Conservation (phyloP, 371 early-diverging fungal species). For the Choanephora cucurbitarum region DNA sequence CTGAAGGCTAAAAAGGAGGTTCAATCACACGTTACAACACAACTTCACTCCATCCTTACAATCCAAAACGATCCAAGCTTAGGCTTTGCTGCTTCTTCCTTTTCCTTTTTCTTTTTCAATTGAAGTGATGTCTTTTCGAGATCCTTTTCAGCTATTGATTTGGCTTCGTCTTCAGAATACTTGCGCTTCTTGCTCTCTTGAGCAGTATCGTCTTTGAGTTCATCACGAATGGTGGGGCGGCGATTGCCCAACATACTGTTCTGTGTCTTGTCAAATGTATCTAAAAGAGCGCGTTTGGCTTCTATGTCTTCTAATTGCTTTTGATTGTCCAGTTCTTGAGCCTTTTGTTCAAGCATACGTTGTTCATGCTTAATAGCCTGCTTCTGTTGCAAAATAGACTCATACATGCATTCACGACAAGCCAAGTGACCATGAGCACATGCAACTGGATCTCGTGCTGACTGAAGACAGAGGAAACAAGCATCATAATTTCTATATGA, state of each 20-base stretch:
- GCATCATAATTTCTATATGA: conserved; percentile 86
- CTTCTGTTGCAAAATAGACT: conserved; percentile 87
- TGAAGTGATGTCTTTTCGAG: conserved; percentile 49
- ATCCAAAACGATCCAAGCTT: conserved; percentile 81
- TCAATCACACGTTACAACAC: too few relatives aligned
- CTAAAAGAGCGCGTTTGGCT: conserved; percentile 52
- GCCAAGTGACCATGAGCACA: conserved; percentile 85
- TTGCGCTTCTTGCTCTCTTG: conserved; percentile 41
- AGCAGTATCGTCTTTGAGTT: conserved; percentile 8
- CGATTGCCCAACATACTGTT: conserved; percentile 54
- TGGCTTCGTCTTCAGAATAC: conserved; percentile 39
- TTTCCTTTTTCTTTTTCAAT: conserved; percentile 56
- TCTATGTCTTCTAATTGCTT: conserved; percentile 48
- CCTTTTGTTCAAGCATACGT: conserved; percentile 63
- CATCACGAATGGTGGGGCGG: conserved; percentile 1
- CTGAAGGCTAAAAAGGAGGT: too few relatives aligned
- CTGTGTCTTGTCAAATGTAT: conserved; percentile 69
- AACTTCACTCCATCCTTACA: conserved; percentile 58
- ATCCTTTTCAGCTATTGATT: conserved; percentile 32
- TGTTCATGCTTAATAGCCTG: conserved; percentile 70
- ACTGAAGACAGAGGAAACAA: conserved; percentile 90
- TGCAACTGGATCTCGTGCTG: conserved; percentile 80
- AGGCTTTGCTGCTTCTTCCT: conserved; percentile 57
- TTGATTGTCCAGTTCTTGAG: conserved; percentile 62
- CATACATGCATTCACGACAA: conserved; percentile 90